Evolutionary conservation across 2,329 filamentous ascomycete species (phyloP), one percentile per base, ranked within the genome.

Genomic region (Penicillium crustosum): DNA sequence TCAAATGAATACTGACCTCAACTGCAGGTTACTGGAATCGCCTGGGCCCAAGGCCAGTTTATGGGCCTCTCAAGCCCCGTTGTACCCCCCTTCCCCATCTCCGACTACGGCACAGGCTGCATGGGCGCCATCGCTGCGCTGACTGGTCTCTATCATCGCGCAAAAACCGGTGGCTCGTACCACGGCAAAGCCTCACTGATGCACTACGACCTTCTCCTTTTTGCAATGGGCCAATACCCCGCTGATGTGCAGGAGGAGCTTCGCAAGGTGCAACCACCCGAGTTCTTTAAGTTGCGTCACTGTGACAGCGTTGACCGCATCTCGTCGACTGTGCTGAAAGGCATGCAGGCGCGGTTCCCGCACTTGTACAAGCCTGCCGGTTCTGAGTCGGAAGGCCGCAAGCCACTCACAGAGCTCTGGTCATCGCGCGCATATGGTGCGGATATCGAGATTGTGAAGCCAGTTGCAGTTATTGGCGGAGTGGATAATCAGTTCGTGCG

Each of bases 121-220:
- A 86, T 89, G 76, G 88, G 87, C 4, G 85, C 86, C 44, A 86
- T 89, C 63, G 85, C 87, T 4, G 87, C 87, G 0, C 70, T 91
- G 36, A 80, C 81, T 0, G 88, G 86, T 0, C 78, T 90, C 9
- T 86, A 85, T 65, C 81, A 82, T 64, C 81, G 88, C 33, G 83
- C 87, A 0, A 85, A 81, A 9, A 71, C 75, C 13, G 88, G 88
- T 19, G 88, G 88, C 1, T 88, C 85, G 1, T 89, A 87, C 79
- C 79, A 86, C 57, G 86, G 86, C 48, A 84, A 82, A 52, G 84
- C 82, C 0, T 87, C 85, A 1, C 77, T 90, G 19, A 79, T 86
- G 66, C 87, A 90, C 65, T 90, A 90, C 68, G 86, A 90, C 61
- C 78, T 89, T 1, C 80, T 88, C 2, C 79, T 90, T 23, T 82